Evolutionary conservation across 371 early-diverging fungal species (phyloP).

Genomic region (Mucor ambiguus): DNA sequence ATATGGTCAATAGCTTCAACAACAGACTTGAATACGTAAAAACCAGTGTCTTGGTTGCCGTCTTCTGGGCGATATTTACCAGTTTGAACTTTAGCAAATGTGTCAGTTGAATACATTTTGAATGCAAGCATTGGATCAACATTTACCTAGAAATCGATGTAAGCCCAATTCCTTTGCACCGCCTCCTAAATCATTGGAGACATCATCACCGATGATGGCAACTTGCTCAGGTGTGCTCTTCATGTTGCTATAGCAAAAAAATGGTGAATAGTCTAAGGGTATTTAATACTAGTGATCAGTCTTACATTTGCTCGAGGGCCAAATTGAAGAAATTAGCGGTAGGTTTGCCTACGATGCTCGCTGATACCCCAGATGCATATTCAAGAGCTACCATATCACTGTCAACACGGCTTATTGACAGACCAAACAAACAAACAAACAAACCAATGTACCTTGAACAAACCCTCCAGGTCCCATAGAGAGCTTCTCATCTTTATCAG

Average conservation of each 20-base stretch:
- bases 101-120: neutral
- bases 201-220: constrained; percentile 88
- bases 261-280: neutral
- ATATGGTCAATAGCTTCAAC: constrained; percentile 47
- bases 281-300: neutral
- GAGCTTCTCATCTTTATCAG: constrained; percentile 61
- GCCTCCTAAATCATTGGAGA: constrained; percentile 76
- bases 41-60: constrained; percentile 37
- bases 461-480: constrained; percentile 89
- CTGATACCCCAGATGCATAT: constrained; percentile 67
- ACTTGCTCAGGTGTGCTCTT: constrained; percentile 49
- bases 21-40: constrained; percentile 41
- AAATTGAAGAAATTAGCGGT: constrained; percentile 70
- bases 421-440: neutral
- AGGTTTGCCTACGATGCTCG: constrained; percentile 87
- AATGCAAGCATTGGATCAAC: neutral
- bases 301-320: constrained; percentile 75
- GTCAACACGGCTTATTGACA: neutral
- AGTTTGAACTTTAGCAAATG: constrained; percentile 61
- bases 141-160: constrained; percentile 64
- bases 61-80: constrained; percentile 83
- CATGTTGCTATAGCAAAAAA: constrained; percentile 16
- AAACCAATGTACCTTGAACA: constrained; percentile 52
- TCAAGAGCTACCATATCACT: constrained; percentile 60
- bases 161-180: constrained; percentile 76